These are phyloP conservation scores for Podila clonocystis DNA, from an alignment of 192 early-diverging fungal species.

Conservation along the genomic window DNA sequence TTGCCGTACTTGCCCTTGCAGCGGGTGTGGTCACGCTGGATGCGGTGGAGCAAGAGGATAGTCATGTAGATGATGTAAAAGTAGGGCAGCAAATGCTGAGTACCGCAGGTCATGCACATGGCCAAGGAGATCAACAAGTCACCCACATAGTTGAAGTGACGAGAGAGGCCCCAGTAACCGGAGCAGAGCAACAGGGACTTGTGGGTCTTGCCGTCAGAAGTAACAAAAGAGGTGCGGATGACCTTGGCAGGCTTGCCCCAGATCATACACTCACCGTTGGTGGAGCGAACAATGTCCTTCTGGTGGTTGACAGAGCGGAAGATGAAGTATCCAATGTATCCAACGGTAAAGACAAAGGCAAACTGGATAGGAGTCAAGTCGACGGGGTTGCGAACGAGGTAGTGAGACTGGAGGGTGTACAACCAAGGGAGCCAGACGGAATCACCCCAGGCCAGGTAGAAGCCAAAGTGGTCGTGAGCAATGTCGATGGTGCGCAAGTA, in stretches of 20 bases:
- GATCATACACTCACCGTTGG: slow-evolving; percentile 78
- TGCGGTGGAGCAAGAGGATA: slow-evolving; percentile 74
- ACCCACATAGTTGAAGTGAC: slow-evolving; percentile 88
- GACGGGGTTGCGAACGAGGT: slow-evolving; percentile 75
- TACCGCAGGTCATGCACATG: slow-evolving; percentile 79
- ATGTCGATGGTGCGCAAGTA: slow-evolving; percentile 88
- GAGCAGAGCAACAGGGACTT: slow-evolving; percentile 71
- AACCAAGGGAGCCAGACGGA: slow-evolving; percentile 83
- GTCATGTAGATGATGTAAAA: slow-evolving; percentile 87
- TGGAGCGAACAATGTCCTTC: slow-evolving; percentile 77
- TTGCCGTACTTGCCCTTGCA: slow-evolving; percentile 85
- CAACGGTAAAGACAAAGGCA: slow-evolving; percentile 56
- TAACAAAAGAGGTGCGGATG: slow-evolving; percentile 76
- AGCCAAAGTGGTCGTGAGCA: slow-evolving; percentile 88
- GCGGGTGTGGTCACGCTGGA: slow-evolving; percentile 75
- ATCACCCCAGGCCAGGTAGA: slow-evolving; percentile 88
- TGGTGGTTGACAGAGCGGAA: slow-evolving; percentile 85
- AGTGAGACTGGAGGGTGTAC: slow-evolving; percentile 88
- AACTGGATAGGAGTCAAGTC: slow-evolving; percentile 70
- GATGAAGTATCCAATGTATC: slow-evolving; percentile 80
- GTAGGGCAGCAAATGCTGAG: slow-evolving; percentile 73
- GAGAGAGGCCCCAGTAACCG: slow-evolving; percentile 86
- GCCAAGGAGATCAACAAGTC: slow-evolving; percentile 78
- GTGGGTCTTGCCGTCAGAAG: slow-evolving; percentile 78
- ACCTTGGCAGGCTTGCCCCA: slow-evolving; percentile 82